These are phyloP conservation scores for Clonostachys byssicola DNA, from an alignment of 2,329 filamentous ascomycete species.

Conservation along the genomic window DNA sequence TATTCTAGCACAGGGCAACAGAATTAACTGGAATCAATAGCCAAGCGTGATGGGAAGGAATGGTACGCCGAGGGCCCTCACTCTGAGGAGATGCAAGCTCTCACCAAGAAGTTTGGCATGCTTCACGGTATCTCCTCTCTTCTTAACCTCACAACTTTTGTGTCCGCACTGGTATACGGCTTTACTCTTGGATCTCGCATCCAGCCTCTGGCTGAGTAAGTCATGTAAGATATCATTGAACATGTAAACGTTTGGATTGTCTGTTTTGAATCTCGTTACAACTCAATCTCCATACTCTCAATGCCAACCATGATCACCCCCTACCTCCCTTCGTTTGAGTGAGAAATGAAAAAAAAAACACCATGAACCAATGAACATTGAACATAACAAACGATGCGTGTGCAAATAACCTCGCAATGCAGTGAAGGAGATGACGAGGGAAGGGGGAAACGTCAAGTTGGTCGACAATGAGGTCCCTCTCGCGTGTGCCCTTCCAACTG, in stretches of 20 bases:
- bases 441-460: no score
- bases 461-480: no score
- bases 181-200: constrained; percentile 65
- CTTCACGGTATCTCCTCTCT: constrained; percentile 80
- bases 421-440: no score
- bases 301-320: no score
- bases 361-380: no score
- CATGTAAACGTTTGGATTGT: not conserved
- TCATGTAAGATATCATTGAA: not conserved
- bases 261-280: not conserved
- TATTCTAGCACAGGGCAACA: not conserved
- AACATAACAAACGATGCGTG: no score
- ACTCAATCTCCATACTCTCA: no score
- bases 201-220: constrained; percentile 25
- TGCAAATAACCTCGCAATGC: no score
- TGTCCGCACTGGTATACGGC: constrained; percentile 73
- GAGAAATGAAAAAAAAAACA: no score
- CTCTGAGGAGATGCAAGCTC: constrained; percentile 74
- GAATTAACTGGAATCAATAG: constrained; percentile 37
- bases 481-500: no score
- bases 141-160: constrained; percentile 69
- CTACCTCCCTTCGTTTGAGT: no score
- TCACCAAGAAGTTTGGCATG: constrained; percentile 76
- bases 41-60: constrained; percentile 81
- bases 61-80: constrained; percentile 76